These are phyloP conservation scores for Xerocomellus chrysenteron DNA, from an alignment of 768 basidiomycete genomes.

Conservation along the genomic window DNA sequence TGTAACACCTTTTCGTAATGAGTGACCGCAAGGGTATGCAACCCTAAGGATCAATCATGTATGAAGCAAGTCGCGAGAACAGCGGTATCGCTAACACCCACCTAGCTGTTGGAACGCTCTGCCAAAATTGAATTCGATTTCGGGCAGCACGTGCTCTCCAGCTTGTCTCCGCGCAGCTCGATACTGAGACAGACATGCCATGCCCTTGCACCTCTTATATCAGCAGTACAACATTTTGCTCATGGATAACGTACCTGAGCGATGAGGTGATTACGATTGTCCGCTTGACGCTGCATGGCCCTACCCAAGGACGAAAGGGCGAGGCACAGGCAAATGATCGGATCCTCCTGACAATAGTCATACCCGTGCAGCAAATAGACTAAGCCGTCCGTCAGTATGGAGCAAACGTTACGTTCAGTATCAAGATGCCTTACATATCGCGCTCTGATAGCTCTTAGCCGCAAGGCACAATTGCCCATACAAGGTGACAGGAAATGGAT, in stretches of 20 bases:
- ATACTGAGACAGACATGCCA: conserved; percentile 85
- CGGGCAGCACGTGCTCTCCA: conserved; percentile 46
- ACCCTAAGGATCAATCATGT: conserved; percentile 43
- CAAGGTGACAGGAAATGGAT: conserved; percentile 65
- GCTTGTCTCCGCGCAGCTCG: conserved; percentile 55
- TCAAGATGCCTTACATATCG: conserved; percentile 67
- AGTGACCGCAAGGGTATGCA: conserved; percentile 76
- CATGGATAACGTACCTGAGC: background rate
- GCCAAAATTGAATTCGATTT: conserved; percentile 93
- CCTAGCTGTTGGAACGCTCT: conserved; percentile 61
- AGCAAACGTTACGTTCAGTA: background rate
- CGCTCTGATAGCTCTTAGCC: conserved; percentile 85
- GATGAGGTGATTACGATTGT: conserved; percentile 89
- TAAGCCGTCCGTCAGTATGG: conserved; percentile 30
- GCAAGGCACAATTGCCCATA: conserved; percentile 86
- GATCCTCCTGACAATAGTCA: conserved; percentile 80
- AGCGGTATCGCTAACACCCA: background rate
- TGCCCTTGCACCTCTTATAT: conserved; percentile 46
- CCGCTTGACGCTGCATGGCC: conserved; percentile 90
- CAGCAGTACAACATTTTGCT: background rate
- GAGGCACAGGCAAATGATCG: conserved; percentile 79
- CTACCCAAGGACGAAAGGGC: conserved; percentile 85
- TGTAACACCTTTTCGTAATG: conserved; percentile 82
- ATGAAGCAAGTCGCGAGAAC: background rate
- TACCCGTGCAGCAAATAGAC: conserved; percentile 85